Evolutionary conservation across 2,329 filamentous ascomycete species (phyloP), one percentile per base, ranked within the genome.

Genomic region (Monosporascus sp.): DNA sequence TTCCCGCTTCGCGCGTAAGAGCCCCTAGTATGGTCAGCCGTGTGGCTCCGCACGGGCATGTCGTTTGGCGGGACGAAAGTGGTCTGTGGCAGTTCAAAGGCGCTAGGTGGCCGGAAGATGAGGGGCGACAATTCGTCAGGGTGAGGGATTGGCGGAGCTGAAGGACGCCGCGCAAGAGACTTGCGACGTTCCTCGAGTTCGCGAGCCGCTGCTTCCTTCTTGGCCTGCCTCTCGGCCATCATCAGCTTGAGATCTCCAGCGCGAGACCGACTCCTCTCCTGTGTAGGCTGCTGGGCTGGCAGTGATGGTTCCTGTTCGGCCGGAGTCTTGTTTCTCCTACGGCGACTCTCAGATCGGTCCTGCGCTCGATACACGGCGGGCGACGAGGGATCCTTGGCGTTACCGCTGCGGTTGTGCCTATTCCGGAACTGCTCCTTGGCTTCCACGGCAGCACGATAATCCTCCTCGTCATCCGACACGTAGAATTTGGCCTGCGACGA

Each of bases 161-260:
- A 89, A 3, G 90, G 88, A 48, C 90, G 82, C 52, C 89, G 82
- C 20, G 89, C 90, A 25, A 96, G 77, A 15, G 93, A 97, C 65
- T 89, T 83, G 53, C 93, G 85, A 27, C 93, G 84, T 63, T 94
- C 89, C 69, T 97, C 92, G 1, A 97, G 81, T 69, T 97, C 92
- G 47, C 88, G 85, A 7, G 91, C 90, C 9, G 88, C 88, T 48
- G 84, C 76, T 59, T 90, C 88, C 70, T 87, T 89, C 70, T 86
- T 88, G 47, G 79, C 72, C 55, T 83, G 81, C 47, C 82, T 75
- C 55, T 88, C 84, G 37, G 83, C 78, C 61, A 77, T 84, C 61
- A 79, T 77, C 53, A 74, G 68, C 54, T 73, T 77, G 53, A 84
- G 64, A 55, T 85, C 82, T 3, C 81, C 80, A 17, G 72, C 74